Evolutionary conservation across 2,329 filamentous ascomycete species (phyloP), one percentile per base, ranked within the genome.

Genomic region (Aaosphaeria pasadenensis): DNA sequence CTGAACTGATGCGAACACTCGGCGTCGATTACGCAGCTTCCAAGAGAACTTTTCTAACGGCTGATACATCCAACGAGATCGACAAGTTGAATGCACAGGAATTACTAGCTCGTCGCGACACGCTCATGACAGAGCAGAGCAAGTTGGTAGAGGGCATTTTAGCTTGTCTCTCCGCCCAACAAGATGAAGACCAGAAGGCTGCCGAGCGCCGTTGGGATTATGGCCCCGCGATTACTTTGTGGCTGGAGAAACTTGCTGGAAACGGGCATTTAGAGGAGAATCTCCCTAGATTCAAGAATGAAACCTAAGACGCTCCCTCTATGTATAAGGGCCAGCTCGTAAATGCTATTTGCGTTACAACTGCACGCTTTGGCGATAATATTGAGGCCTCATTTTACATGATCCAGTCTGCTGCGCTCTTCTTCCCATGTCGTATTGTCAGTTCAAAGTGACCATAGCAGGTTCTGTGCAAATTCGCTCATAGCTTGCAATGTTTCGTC

Each of bases 211-310:
- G 80, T 58, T 79, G 83, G 59, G 88, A 95, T 60, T 88, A 88
- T 60, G 84, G 82, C 0, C 82, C 83, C 1, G 81, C 84, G 1
- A 77, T 92, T 24, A 83, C 88, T 57, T 74, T 71, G 35, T 92
- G 88, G 84, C 69, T 91, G 40, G 78, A 79, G 54, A 81, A 80
- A 52, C 76, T 95, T 48, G 86, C 86, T 1, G 82, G 84, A 50
- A 85, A 86, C 58, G 83, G 82, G 1, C 71, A 82, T 2, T 66
- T 94, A 47, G 64, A 64, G 43, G 45, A 55, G 44, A 59, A 67
- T 45, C 44, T 67, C 1, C 49, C 58, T 11, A 43, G 53, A 24
- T 64, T 62, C 45, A 62, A 24, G 17, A 24, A 24, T 24, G 17
- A 24, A 3, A 24, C 17, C 17, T 24, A 24, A 24, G 17, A 24